Evolutionary conservation across 225 moss, liverwort and hornwort species (phyloP).

Genomic region (Straminergon stramineum): DNA sequence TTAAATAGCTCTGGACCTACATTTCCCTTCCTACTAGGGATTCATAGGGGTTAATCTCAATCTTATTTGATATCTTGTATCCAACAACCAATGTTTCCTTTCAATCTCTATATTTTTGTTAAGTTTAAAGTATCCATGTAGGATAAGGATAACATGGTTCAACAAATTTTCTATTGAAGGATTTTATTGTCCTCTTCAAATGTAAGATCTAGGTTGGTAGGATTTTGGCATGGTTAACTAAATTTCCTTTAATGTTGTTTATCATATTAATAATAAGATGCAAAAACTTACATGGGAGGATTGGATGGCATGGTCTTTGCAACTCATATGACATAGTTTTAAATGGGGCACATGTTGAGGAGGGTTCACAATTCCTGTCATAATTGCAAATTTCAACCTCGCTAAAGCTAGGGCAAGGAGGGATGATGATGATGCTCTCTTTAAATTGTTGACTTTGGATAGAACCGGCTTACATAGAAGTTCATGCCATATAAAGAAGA

Average conservation of each 20-base stretch:
- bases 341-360: rapidly evolving
- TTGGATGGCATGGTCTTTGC: background rate
- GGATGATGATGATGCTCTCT: background rate
- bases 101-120: background rate
- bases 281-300: background rate
- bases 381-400: background rate
- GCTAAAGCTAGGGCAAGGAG: rapidly evolving
- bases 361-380: background rate
- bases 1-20: rapidly evolving
- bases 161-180: background rate
- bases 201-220: background rate
- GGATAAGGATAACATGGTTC: background rate
- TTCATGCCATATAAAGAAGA: background rate
- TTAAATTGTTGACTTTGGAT: background rate
- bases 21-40: background rate
- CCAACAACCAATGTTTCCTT: background rate
- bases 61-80: background rate
- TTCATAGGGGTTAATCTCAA: rapidly evolving
- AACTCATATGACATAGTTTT: rapidly evolving
- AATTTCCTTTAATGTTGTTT: background rate
- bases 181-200: background rate
- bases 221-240: rapidly evolving
- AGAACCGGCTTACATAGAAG: background rate
- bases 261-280: background rate
- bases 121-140: background rate